Percentiles rank a stretch among this genome's conserved stretches.
These are phyloP conservation scores for Aspergillus vadensis DNA, from an alignment of 2,329 filamentous ascomycete species.

Conservation along the genomic window DNA sequence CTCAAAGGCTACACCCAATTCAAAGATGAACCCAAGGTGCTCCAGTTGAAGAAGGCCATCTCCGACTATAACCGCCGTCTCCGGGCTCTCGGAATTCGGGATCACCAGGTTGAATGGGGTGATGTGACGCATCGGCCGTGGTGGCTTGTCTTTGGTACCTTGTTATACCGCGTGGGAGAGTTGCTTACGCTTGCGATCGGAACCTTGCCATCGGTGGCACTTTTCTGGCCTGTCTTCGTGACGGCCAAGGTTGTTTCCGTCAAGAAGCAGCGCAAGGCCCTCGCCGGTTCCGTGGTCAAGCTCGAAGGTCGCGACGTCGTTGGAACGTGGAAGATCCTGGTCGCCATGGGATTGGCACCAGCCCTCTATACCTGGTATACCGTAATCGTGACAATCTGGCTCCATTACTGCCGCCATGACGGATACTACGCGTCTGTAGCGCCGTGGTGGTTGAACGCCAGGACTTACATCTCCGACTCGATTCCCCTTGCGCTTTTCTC, in stretches of 20 bases:
- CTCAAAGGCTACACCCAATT: constrained; percentile 90
- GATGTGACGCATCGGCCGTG: constrained; percentile 67
- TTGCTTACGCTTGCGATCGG: constrained; percentile 74
- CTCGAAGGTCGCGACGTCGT: constrained; percentile 86
- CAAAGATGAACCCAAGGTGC: constrained; percentile 85
- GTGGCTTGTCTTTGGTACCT: constrained; percentile 70
- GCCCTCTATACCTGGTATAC: constrained; percentile 82
- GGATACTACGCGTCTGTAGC: constrained; percentile 80
- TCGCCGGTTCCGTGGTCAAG: constrained; percentile 85
- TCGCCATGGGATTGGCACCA: constrained; percentile 81
- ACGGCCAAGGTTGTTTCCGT: constrained; percentile 79
- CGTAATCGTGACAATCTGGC: constrained; percentile 71
- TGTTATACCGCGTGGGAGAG: constrained; percentile 80
- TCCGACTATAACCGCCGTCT: constrained; percentile 85
- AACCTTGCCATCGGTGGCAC: constrained; percentile 79
- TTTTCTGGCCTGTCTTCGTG: constrained; percentile 88
- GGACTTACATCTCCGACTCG: constrained; percentile 6
- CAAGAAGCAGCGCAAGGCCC: constrained; percentile 77
- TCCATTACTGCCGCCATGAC: constrained; percentile 77
- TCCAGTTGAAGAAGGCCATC: constrained; percentile 72
- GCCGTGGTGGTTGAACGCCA: constrained; percentile 63
- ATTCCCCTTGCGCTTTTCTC: constrained; percentile 30
- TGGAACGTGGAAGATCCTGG: constrained; percentile 90
- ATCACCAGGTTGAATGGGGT: constrained; percentile 82
- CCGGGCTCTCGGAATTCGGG: constrained; percentile 80